Evolutionary conservation across 768 basidiomycete species (phyloP).

Genomic region (Trametes coccinea): DNA sequence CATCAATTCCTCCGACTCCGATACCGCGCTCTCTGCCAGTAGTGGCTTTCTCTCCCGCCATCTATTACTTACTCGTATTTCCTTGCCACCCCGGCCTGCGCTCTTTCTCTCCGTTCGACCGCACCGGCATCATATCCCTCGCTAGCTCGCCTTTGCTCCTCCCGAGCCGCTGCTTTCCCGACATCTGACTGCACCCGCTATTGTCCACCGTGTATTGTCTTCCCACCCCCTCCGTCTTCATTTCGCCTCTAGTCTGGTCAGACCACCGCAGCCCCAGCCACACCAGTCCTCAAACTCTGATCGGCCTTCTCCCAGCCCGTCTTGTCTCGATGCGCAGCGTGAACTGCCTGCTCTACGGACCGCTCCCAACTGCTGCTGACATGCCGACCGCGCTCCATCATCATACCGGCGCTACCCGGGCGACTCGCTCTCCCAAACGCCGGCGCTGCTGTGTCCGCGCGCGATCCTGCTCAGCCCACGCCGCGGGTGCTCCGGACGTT

Average conservation of each 20-base stretch:
- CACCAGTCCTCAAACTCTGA: background rate
- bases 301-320: background rate
- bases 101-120: background rate
- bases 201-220: conserved; percentile 13
- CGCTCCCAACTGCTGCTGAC: background rate
- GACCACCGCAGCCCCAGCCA: background rate
- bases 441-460: background rate
- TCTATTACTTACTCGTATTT: no score
- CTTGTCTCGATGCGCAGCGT: background rate
- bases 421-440: background rate
- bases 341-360: background rate
- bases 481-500: no score
- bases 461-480: background rate
- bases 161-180: background rate
- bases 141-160: background rate
- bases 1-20: background rate
- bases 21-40: background rate
- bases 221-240: conserved; percentile 8
- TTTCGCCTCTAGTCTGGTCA: background rate
- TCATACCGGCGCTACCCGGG: conserved; percentile 9
- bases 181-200: conserved; percentile 13
- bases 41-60: no score
- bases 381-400: background rate
- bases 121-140: background rate
- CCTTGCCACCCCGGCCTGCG: no score